Evolutionary conservation across 2,329 filamentous ascomycete genomes (phyloP), one percentile per base, ranked within the genome.

Genomic region (Daldinia sp.): DNA sequence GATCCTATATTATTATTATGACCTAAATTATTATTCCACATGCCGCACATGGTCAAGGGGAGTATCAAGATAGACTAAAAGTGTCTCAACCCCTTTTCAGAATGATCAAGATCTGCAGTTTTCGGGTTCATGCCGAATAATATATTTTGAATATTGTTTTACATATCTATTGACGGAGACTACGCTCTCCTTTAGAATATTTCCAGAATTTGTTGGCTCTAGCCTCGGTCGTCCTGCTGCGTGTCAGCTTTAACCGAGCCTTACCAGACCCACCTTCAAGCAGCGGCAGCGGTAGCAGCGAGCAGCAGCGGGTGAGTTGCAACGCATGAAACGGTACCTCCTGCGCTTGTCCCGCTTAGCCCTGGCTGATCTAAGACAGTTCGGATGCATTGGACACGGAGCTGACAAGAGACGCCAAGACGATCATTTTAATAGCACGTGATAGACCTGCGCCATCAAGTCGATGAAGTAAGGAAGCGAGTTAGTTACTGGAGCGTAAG

Each of bases 311-410:
- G 56, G 43, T 57, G 61, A 64, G 51, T 64, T 58, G 34, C 47
- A 50, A 34, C 21, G 27, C 45, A 58, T 63, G 51, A 58, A 63
- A 57, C 56, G 63, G 56, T 49, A 66, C 41, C 51, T 50, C 48
- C 17, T 19, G 55, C 49, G 54, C 47, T 34, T 48, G 41, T 55
- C 35, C 58, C 58, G 54, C 51, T 10, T 34, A 51, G 48, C 48
- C 48, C 48, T 35, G 54, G 58, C 63, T 59, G 54, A 58, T 53
- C 54, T 55, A 65, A 61, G 58, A 51, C 63, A 59, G 13, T 27
- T 57, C 45, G 30, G 37, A 51, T 39, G 39, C 45, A 53, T 57
- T 50, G 15, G 58, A 59, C 29, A 60, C 60, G 63, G 60, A 63
- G 56, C 60, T 60, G 56, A 61, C 52, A 30, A 60, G 48, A 58